Percentiles rank a stretch among this genome's conserved stretches.
These are phyloP conservation scores for Misopates orontium DNA, from an alignment of 257 asterid species.

Conservation along the genomic window DNA sequence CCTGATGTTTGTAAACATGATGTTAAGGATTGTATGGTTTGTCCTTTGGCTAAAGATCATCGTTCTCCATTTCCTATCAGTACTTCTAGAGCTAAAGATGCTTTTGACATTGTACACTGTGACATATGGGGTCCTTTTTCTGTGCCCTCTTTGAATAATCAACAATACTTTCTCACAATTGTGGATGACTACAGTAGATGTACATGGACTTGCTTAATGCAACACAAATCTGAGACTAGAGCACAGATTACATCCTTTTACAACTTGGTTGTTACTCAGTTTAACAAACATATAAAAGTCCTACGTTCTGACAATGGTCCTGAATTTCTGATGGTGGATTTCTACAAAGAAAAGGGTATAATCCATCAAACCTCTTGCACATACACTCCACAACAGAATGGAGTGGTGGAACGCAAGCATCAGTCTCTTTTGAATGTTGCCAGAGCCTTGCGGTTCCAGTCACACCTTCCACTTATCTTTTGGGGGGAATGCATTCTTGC, in stretches of 20 bases:
- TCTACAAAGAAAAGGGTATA: not conserved
- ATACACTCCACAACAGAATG: slow-evolving; percentile 19
- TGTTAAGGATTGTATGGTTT: too few relatives aligned
- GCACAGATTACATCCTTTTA: not conserved
- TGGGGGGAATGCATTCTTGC: too few relatives aligned
- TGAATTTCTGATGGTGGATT: not conserved
- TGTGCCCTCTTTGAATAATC: too few relatives aligned
- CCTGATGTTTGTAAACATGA: too few relatives aligned
- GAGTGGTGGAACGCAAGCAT: not conserved
- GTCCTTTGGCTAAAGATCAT: too few relatives aligned
- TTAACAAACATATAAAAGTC: not conserved
- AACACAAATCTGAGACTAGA: not conserved
- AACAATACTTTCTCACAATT: not conserved
- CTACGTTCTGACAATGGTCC: not conserved
- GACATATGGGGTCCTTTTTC: too few relatives aligned
- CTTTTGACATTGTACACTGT: too few relatives aligned
- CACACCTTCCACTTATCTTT: too few relatives aligned
- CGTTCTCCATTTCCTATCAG: too few relatives aligned
- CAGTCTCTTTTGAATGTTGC: too few relatives aligned
- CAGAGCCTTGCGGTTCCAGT: too few relatives aligned
- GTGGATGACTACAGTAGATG: not conserved
- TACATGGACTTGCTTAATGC: not conserved
- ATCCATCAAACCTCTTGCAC: not conserved
- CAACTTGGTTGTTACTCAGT: not conserved
- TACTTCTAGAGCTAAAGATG: too few relatives aligned